A percentile compares a stretch with the other conserved stretches of the same genome.
phyloP scores from a whole-genome alignment of 1,139 yeast species.

The Suhomyces panamericanus region DNA sequence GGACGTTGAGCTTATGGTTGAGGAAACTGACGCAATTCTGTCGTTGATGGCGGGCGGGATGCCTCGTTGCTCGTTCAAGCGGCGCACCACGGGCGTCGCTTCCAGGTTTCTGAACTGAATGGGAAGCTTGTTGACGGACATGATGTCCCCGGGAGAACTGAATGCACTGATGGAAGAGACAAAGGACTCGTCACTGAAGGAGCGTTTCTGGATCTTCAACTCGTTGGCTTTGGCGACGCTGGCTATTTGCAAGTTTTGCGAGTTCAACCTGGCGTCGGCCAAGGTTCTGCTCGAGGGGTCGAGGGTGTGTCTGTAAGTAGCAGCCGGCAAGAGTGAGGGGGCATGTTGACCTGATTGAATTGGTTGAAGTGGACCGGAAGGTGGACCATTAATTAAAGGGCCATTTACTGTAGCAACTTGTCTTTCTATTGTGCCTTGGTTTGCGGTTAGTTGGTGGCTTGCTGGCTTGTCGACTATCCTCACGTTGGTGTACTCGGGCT shows the following conservation, averaged over 20 bases:
- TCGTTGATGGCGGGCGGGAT: background rate
- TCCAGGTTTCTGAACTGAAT: constrained; percentile 7
- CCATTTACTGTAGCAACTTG: background rate
- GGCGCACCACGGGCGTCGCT: constrained; percentile 2
- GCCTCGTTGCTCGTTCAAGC: constrained; percentile 3
- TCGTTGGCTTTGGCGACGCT: background rate
- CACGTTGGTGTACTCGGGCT: constrained; percentile 11
- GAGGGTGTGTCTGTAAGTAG: background rate
- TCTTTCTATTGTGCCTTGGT: background rate
- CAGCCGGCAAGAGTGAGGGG: background rate
- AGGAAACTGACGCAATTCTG: constrained; percentile 7
- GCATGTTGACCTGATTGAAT: background rate
- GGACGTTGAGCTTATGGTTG: constrained; percentile 12
- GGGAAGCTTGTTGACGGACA: constrained; percentile 19
- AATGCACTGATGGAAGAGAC: constrained; percentile 43
- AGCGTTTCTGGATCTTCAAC: constrained; percentile 28
- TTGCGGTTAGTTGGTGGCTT: no score
- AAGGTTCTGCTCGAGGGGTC: background rate
- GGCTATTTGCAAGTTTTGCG: constrained; percentile 4
- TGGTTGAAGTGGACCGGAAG: no score
- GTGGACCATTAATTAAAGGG: no score
- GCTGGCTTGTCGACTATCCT: background rate
- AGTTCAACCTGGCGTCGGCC: constrained; percentile 1
- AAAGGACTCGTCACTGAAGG: constrained; percentile 41
- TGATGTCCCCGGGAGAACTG: constrained; percentile 37